Evolutionary conservation across 768 basidiomycete genomes (phyloP).

Genomic region (Lyophyllum shimeji): DNA sequence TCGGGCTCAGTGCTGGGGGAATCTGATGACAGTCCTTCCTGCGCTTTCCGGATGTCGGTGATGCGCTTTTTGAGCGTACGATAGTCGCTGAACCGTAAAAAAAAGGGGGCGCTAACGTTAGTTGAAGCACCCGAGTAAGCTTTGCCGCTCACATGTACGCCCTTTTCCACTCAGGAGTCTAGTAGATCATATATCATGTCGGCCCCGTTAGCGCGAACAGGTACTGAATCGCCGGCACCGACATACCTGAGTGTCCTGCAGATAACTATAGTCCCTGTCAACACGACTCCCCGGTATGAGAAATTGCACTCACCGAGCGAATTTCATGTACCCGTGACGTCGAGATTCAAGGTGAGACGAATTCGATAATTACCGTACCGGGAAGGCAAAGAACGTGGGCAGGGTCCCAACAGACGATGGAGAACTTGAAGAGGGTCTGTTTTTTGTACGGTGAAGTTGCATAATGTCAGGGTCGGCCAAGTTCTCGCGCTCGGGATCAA

Average conservation of each 20-base stretch:
- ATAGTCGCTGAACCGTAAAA: constrained; percentile 55
- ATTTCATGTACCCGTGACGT: constrained; percentile 46
- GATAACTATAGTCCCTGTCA: constrained; percentile 41
- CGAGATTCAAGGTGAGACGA: neutral
- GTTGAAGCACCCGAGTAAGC: neutral
- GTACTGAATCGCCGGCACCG: neutral
- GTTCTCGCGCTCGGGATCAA: no score
- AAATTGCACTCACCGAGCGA: constrained; percentile 44
- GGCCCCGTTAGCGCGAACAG: neutral
- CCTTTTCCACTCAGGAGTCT: constrained; percentile 78
- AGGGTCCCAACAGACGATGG: no score
- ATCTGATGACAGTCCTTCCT: constrained; percentile 24
- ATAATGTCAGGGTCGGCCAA: no score
- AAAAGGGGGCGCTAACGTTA: constrained; percentile 1
- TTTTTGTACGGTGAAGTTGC: no score
- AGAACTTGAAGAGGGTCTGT: no score
- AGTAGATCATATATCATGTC: neutral
- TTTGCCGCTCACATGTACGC: constrained; percentile 56
- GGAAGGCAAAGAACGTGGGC: no score
- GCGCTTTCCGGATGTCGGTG: constrained; percentile 46
- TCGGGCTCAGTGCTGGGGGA: constrained; percentile 18
- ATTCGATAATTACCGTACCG: neutral
- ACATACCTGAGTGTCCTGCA: constrained; percentile 67
- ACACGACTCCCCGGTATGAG: neutral
- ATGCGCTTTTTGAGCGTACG: constrained; percentile 69